Evolutionary conservation across 2,329 filamentous ascomycete genomes (phyloP).

Genomic region (Diaporthe capsici): DNA sequence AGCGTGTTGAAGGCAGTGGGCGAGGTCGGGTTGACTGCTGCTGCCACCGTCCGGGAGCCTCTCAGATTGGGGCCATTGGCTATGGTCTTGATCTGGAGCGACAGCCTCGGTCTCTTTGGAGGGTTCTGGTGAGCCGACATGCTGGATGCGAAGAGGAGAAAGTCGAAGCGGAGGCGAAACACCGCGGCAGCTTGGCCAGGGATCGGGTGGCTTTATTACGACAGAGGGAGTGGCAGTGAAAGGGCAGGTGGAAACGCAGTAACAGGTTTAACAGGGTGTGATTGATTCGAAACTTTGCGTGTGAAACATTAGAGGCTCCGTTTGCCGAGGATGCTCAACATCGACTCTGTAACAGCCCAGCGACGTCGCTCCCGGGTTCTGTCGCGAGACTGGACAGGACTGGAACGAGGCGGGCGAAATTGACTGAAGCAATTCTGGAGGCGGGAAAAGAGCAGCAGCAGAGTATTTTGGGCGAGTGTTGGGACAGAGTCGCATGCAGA

Average conservation of each 20-base stretch:
- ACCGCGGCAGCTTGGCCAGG: neutral
- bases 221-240: slow-evolving; percentile 1
- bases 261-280: slow-evolving; percentile 23
- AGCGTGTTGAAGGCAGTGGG: slow-evolving; percentile 77
- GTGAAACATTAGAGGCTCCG: slow-evolving; percentile 37
- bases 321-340: slow-evolving; percentile 30
- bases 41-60: slow-evolving; percentile 59
- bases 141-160: slow-evolving; percentile 25
- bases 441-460: slow-evolving; percentile 9
- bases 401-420: neutral
- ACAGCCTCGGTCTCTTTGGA: slow-evolving; percentile 68
- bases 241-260: neutral
- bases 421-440: neutral
- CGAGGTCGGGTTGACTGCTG: slow-evolving; percentile 68
- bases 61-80: slow-evolving; percentile 54
- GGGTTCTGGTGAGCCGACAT: slow-evolving; percentile 50
- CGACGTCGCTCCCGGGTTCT: neutral
- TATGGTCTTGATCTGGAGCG: slow-evolving; percentile 61
- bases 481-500: slow-evolving; percentile 21
- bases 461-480: slow-evolving; percentile 11
- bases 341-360: slow-evolving; percentile 30
- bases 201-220: slow-evolving; percentile 21
- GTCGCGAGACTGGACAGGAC: neutral
- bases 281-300: slow-evolving; percentile 31
- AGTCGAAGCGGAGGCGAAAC: slow-evolving; percentile 14